These are phyloP conservation scores for Mycena filopes DNA, from an alignment of 768 basidiomycete genomes.

Conservation along the genomic window DNA sequence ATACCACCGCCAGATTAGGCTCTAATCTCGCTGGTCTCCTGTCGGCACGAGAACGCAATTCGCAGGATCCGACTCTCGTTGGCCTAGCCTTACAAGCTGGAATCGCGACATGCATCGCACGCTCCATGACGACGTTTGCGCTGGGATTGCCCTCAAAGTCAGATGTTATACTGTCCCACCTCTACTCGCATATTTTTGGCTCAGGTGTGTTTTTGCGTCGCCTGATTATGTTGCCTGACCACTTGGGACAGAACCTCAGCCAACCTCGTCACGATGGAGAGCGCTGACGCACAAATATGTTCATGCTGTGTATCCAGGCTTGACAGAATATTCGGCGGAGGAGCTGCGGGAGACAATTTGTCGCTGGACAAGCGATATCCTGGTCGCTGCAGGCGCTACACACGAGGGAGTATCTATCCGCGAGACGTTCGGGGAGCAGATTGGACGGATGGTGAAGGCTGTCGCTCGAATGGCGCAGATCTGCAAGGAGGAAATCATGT, in stretches of 20 bases:
- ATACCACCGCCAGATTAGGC: conserved; percentile 73
- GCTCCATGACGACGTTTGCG: conserved; percentile 77
- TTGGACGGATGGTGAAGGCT: conserved; percentile 72
- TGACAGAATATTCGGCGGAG: conserved; percentile 72
- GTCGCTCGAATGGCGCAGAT: conserved; percentile 72
- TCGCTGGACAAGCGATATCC: conserved; percentile 75
- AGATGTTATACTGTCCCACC: conserved; percentile 70
- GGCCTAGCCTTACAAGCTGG: conserved; percentile 82
- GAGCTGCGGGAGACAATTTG: conserved; percentile 81
- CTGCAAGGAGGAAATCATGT: conserved; percentile 79
- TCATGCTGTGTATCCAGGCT: conserved; percentile 71
- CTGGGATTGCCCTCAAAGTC: conserved; percentile 78
- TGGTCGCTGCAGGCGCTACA: conserved; percentile 68
- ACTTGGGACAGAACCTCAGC: conserved; percentile 69
- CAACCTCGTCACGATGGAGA: conserved; percentile 82
- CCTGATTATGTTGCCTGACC: conserved; percentile 12
- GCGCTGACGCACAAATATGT: conserved; percentile 77
- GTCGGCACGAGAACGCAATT: conserved; percentile 67
- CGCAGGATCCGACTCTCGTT: conserved; percentile 80
- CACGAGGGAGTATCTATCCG: conserved; percentile 54
- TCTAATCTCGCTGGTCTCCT: conserved; percentile 69
- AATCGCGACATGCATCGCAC: conserved; percentile 71
- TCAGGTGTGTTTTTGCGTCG: conserved; percentile 52
- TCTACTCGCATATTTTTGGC: conserved; percentile 68
- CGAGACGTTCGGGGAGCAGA: conserved; percentile 65